Conservation (phyloP, 202 grass and related monocot species). For the Panicum hallii region DNA sequence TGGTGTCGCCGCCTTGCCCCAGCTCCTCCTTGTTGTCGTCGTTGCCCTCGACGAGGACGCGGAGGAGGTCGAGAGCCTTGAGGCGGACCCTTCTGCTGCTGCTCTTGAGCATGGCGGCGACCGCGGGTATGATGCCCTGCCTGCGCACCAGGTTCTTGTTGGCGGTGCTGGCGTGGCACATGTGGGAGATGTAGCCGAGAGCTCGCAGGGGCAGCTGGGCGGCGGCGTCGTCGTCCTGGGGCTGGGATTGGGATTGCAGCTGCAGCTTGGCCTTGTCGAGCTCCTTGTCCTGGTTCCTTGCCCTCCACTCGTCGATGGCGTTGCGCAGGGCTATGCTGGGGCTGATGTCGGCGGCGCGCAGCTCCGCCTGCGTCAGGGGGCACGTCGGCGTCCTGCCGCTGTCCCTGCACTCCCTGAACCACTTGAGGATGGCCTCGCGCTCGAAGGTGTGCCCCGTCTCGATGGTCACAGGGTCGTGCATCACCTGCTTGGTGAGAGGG, state of each 20-base stretch:
- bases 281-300: constrained; percentile 68
- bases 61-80: constrained; percentile 68
- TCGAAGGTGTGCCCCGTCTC: constrained; percentile 91
- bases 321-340: constrained; percentile 75
- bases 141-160: constrained; percentile 63
- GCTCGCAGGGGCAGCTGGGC: constrained; percentile 44
- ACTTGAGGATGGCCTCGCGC: constrained; percentile 82
- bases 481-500: constrained; percentile 80
- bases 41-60: constrained; percentile 60
- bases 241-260: no score
- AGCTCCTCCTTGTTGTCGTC: constrained; percentile 79
- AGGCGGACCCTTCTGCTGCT: constrained; percentile 67
- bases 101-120: constrained; percentile 75
- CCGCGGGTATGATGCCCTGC: constrained; percentile 56
- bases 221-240: no score
- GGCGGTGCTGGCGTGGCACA: constrained; percentile 56
- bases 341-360: constrained; percentile 57
- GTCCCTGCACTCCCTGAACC: constrained; percentile 83
- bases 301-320: constrained; percentile 85
- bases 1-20: constrained; percentile 60
- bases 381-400: constrained; percentile 67
- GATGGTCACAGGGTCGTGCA: constrained; percentile 77
- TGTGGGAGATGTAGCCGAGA: constrained; percentile 52
- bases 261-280: constrained; percentile 52
- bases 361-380: constrained; percentile 70